phyloP scores from a whole-genome alignment of 805 yeast species.

The Yarrowia yakushimensis region DNA sequence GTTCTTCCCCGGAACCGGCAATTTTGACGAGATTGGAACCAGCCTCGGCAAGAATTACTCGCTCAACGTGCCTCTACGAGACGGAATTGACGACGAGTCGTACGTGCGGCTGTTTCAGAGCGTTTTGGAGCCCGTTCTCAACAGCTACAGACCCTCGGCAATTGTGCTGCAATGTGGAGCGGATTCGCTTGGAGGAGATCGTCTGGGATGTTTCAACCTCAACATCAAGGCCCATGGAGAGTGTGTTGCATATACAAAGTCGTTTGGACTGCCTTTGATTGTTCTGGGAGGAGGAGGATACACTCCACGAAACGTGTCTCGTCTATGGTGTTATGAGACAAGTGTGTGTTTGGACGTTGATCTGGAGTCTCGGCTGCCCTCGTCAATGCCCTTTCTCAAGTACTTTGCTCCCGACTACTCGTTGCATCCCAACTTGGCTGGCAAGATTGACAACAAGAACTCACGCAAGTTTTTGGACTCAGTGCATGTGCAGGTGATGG shows the following conservation, averaged over 20 bases:
- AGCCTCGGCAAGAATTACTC: conserved; percentile 80
- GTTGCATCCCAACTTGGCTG: conserved; percentile 78
- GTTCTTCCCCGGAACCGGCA: conserved; percentile 93
- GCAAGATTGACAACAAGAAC: conserved; percentile 80
- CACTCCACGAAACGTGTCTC: conserved; percentile 93
- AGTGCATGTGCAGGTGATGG: conserved; percentile 68
- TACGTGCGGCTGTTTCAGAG: conserved; percentile 60
- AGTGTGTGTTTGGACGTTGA: conserved; percentile 79
- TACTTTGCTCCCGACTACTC: conserved; percentile 91
- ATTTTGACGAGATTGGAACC: conserved; percentile 76
- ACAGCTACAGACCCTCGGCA: conserved; percentile 87
- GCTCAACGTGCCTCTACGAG: conserved; percentile 81
- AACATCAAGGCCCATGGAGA: conserved; percentile 95
- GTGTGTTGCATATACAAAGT: conserved; percentile 82
- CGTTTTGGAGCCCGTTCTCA: conserved; percentile 83
- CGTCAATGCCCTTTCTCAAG: conserved; percentile 66
- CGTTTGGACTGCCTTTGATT: conserved; percentile 84
- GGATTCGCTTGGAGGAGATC: conserved; percentile 92
- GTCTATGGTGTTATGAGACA: conserved; percentile 93
- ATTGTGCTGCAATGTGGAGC: conserved; percentile 99
- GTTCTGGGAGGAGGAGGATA: conserved; percentile 98
- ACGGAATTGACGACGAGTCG: conserved; percentile 90
- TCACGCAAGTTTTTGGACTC: conserved; percentile 77
- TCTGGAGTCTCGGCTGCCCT: conserved; percentile 72
- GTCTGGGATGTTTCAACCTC: conserved; percentile 91